phyloP scores from a whole-genome alignment of 2,329 filamentous ascomycete genomes.

The Beauveria brongniartii region DNA sequence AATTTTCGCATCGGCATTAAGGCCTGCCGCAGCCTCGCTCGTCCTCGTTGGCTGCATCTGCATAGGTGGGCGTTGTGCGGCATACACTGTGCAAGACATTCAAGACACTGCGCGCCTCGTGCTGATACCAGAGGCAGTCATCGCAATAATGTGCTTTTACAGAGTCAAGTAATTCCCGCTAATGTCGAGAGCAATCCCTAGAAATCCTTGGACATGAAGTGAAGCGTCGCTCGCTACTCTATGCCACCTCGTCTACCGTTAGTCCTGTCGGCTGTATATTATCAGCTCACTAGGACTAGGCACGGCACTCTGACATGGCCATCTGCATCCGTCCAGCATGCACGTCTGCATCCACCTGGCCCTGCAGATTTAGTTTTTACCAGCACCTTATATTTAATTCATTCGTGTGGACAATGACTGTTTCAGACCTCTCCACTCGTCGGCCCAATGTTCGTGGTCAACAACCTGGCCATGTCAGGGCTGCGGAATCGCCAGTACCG shows the following conservation, averaged over 20 bases:
- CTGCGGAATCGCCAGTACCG: neutral
- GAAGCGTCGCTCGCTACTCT: neutral
- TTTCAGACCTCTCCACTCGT: slow-evolving; percentile 4
- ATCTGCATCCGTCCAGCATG: no score
- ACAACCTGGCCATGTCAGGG: neutral
- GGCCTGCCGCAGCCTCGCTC: slow-evolving; percentile 1
- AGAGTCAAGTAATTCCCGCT: neutral
- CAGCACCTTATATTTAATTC: neutral
- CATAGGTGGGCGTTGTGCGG: neutral
- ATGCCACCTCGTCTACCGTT: neutral
- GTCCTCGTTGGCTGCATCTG: neutral
- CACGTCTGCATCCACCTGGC: neutral
- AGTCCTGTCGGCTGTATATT: no score
- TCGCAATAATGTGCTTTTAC: neutral
- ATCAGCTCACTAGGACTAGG: neutral
- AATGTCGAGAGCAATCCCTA: neutral
- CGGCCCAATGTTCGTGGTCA: neutral
- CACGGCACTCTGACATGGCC: no score
- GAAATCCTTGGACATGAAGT: neutral
- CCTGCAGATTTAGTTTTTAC: neutral
- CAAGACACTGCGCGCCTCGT: neutral
- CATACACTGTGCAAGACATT: neutral
- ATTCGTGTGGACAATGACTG: neutral
- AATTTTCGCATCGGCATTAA: neutral
- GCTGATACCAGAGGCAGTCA: neutral